phyloP scores from a whole-genome alignment of 2,329 filamentous ascomycete genomes.

The Cladophialophora yegresii region DNA sequence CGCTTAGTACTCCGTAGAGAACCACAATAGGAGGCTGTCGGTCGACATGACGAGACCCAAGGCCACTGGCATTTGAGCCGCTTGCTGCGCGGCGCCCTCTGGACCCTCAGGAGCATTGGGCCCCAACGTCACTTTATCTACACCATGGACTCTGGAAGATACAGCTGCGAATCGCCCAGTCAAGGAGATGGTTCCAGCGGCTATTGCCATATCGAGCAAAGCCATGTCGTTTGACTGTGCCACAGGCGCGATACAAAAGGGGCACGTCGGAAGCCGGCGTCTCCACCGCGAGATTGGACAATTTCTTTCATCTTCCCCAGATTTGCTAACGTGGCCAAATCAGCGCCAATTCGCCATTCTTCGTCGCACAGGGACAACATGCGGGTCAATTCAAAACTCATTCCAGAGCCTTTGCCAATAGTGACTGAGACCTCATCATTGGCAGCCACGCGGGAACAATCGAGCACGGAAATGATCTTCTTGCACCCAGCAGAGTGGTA shows the following conservation, averaged over 20 bases:
- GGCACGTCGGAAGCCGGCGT: constrained; percentile 23
- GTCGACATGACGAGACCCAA: neutral
- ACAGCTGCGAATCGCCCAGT: neutral
- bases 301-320: constrained; percentile 32
- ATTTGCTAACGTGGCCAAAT: constrained; percentile 28
- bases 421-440: neutral
- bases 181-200: constrained; percentile 5
- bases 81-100: neutral
- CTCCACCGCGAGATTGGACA: constrained; percentile 31
- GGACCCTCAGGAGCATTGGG: neutral
- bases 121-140: neutral
- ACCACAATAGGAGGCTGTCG: constrained; percentile 2
- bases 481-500: neutral
- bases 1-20: neutral
- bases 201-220: neutral
- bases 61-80: neutral
- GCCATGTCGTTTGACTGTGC: constrained; percentile 7
- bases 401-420: constrained; percentile 6
- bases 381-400: constrained; percentile 14
- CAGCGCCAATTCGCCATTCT: constrained; percentile 17
- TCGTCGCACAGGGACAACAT: constrained; percentile 9
- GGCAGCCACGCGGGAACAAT: neutral
- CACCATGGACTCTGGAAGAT: neutral
- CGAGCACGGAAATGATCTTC: constrained; percentile 4
- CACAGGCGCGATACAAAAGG: constrained; percentile 16